These are phyloP conservation scores for Solanum arcanum DNA, from an alignment of 257 asterid species.

Conservation along the genomic window DNA sequence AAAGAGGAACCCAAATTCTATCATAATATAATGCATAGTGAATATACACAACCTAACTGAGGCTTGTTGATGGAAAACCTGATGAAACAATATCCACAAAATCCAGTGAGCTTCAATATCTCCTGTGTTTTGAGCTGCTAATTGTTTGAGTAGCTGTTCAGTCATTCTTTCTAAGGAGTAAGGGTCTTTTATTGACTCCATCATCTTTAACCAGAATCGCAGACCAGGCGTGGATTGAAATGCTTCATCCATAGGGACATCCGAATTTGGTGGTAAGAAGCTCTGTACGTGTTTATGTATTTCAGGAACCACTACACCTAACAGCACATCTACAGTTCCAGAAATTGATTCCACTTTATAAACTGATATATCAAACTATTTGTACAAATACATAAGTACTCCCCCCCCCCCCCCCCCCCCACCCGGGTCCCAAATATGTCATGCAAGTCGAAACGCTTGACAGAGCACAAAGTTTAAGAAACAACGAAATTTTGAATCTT, in stretches of 20 bases:
- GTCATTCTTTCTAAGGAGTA: constrained; percentile 86
- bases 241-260: constrained; percentile 18
- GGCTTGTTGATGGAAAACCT: constrained; percentile 27
- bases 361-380: neutral
- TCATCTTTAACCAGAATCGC: constrained; percentile 64
- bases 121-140: constrained; percentile 44
- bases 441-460: neutral
- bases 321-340: constrained; percentile 51
- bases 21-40: neutral
- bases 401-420: neutral
- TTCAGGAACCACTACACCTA: constrained; percentile 53
- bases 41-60: constrained; percentile 43
- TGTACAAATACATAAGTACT: neutral
- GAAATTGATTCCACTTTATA: neutral
- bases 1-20: neutral
- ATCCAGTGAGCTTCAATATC: constrained; percentile 86
- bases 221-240: constrained; percentile 49
- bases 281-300: constrained; percentile 45
- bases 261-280: constrained; percentile 29
- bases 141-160: constrained; percentile 68
- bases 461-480: neutral
- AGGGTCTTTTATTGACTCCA: constrained; percentile 69
- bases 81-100: constrained; percentile 69
- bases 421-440: neutral
- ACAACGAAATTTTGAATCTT: neutral